Evolutionary conservation across 352 stramenopile genomes (phyloP).

Genomic region (Phytophthora vignae): DNA sequence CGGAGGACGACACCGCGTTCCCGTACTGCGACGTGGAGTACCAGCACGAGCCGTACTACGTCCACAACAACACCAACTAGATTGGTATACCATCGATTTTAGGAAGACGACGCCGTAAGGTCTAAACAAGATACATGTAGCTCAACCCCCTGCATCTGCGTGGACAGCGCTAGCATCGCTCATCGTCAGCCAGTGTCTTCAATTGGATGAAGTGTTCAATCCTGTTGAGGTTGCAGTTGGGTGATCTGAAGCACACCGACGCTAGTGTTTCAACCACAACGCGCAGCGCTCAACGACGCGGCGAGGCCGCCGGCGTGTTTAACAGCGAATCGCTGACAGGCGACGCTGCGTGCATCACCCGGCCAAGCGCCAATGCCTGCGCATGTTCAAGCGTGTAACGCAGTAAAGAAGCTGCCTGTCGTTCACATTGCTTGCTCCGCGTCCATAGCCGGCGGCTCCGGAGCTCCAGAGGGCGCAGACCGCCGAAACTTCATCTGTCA

Average conservation of each 20-base stretch:
- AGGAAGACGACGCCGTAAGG: too few species aligned
- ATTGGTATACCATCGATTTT: too few species aligned
- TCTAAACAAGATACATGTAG: too few species aligned
- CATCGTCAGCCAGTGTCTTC: neutral
- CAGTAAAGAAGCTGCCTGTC: conserved; percentile 11
- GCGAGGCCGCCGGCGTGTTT: neutral
- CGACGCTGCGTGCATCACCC: conserved; percentile 15
- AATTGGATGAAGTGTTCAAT: neutral
- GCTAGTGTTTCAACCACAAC: neutral
- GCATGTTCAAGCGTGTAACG: conserved; percentile 21
- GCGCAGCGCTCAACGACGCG: neutral
- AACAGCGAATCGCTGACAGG: neutral
- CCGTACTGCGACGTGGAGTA: conserved; percentile 27
- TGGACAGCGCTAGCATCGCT: too few species aligned
- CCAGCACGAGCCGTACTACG: conserved; percentile 1
- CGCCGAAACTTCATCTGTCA: conserved; percentile 4
- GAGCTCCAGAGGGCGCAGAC: conserved; percentile 4
- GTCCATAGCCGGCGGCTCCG: neutral
- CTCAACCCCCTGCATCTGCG: too few species aligned
- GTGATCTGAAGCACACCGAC: neutral
- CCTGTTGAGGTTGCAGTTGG: neutral
- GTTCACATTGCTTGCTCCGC: conserved; percentile 4
- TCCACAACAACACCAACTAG: too few species aligned
- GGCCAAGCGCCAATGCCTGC: conserved; percentile 2
- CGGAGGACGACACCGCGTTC: conserved; percentile 34